Percentiles rank a stretch among this genome's conserved stretches.
phyloP scores from a whole-genome alignment of 352 stramenopile genomes.

The Phytophthora europaea region DNA sequence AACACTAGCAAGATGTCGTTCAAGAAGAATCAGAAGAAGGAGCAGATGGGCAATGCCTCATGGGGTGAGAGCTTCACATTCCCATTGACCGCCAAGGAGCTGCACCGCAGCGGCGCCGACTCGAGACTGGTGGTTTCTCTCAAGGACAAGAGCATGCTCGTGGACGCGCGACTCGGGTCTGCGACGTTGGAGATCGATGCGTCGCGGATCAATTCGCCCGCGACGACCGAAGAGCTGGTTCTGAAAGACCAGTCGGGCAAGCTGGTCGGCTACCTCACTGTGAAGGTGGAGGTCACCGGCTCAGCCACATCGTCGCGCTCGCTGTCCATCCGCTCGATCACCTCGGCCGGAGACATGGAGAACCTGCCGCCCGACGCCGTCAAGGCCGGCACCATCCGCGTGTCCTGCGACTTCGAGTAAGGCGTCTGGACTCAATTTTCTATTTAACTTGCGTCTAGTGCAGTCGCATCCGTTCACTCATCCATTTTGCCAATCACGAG shows the following conservation, averaged over 20 bases:
- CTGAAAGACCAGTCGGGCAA: constrained; percentile 44
- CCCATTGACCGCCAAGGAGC: constrained; percentile 63
- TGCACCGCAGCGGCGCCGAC: constrained; percentile 42
- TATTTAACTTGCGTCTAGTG: constrained; percentile 13
- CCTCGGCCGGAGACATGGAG: constrained; percentile 34
- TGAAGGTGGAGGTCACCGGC: constrained; percentile 49
- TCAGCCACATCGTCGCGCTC: constrained; percentile 47
- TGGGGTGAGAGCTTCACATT: constrained; percentile 91
- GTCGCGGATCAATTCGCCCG: constrained; percentile 27
- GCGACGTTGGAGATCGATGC: constrained; percentile 41
- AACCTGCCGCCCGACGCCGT: constrained; percentile 42
- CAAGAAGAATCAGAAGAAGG: constrained; percentile 53
- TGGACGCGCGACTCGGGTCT: constrained; percentile 44
- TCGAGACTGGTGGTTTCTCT: constrained; percentile 47
- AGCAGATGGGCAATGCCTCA: constrained; percentile 51
- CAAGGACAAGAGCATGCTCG: constrained; percentile 56
- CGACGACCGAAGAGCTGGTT: constrained; percentile 38
- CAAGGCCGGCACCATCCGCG: constrained; percentile 50
- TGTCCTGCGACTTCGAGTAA: constrained; percentile 59
- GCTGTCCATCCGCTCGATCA: constrained; percentile 38
- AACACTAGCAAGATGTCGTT: constrained; percentile 81
- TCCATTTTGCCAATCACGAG: neutral
- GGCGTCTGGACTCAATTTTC: neutral
- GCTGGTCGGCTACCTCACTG: constrained; percentile 37
- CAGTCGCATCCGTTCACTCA: neutral